Percentiles rank a stretch among this genome's conserved stretches.
Evolutionary conservation across 495 filamentous ascomycete species (phyloP).

Genomic region (Lasiosphaeria miniovina): DNA sequence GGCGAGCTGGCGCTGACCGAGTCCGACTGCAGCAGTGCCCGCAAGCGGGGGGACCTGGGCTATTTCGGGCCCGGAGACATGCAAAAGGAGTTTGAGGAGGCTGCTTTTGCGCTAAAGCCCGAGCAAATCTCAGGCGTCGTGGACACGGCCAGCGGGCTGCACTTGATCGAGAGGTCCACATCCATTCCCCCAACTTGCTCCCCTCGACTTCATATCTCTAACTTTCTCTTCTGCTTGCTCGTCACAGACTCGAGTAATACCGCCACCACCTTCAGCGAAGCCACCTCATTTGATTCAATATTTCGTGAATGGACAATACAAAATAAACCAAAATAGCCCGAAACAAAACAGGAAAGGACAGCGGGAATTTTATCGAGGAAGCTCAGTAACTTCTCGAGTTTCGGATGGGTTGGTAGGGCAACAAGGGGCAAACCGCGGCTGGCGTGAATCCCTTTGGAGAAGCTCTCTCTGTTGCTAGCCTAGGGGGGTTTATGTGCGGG

Average conservation of each 20-base stretch:
- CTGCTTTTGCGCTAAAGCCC: slow-evolving; percentile 79
- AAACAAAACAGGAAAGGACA: too few species aligned
- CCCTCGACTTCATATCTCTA: too few species aligned
- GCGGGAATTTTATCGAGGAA: too few species aligned
- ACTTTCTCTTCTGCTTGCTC: neutral
- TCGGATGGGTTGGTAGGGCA: too few species aligned
- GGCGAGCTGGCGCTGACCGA: slow-evolving; percentile 82
- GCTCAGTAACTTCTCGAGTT: too few species aligned
- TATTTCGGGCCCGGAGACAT: slow-evolving; percentile 93
- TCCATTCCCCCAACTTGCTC: neutral
- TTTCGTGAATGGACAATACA: too few species aligned
- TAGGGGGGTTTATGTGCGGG: too few species aligned
- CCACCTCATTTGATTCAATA: too few species aligned
- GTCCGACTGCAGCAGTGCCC: slow-evolving; percentile 90
- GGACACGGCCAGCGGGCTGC: slow-evolving; percentile 89
- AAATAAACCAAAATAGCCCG: too few species aligned
- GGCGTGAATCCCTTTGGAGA: too few species aligned
- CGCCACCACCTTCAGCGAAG: neutral
- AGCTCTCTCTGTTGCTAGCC: too few species aligned
- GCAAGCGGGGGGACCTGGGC: slow-evolving; percentile 91
- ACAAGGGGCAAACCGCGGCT: too few species aligned
- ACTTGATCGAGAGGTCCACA: slow-evolving; percentile 89
- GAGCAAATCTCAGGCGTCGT: slow-evolving; percentile 83
- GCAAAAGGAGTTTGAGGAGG: slow-evolving; percentile 98
- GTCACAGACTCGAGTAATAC: slow-evolving; percentile 4